These are phyloP conservation scores for Exophiala lecanii-corni DNA, from an alignment of 2,329 filamentous ascomycete genomes.

Conservation along the genomic window DNA sequence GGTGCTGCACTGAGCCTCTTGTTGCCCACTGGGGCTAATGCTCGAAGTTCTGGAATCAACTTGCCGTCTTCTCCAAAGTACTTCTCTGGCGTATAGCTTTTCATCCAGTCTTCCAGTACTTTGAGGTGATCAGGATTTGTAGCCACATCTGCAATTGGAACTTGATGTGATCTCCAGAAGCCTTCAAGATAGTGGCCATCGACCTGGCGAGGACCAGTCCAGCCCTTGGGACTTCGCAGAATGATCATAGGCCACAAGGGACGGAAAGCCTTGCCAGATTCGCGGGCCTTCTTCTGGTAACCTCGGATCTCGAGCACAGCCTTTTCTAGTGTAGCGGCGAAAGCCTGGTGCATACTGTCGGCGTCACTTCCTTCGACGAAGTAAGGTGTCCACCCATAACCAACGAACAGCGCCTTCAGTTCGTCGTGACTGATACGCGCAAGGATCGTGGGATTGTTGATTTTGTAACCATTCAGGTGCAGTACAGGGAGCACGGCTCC, in stretches of 20 bases:
- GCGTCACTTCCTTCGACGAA: constrained; percentile 73
- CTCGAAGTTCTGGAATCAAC: constrained; percentile 58
- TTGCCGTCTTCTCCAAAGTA: constrained; percentile 62
- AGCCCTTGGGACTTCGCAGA: constrained; percentile 72
- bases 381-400: constrained; percentile 75
- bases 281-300: constrained; percentile 67
- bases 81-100: constrained; percentile 67
- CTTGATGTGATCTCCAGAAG: constrained; percentile 76
- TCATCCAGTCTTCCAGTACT: constrained; percentile 71
- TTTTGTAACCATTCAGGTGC: constrained; percentile 80
- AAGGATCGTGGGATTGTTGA: constrained; percentile 72
- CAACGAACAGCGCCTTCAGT: constrained; percentile 62
- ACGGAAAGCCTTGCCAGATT: constrained; percentile 63
- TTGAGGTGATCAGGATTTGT: constrained; percentile 63
- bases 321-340: constrained; percentile 70
- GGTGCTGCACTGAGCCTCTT: constrained; percentile 74
- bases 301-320: constrained; percentile 65
- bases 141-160: constrained; percentile 67
- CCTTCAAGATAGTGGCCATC: constrained; percentile 67
- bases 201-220: constrained; percentile 69
- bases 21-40: constrained; percentile 60
- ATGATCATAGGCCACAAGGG: constrained; percentile 76
- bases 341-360: constrained; percentile 73
- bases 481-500: constrained; percentile 73
- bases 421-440: constrained; percentile 71